Evolutionary conservation across 495 filamentous ascomycete genomes (phyloP).

Genomic region (Apiosordaria backusii): DNA sequence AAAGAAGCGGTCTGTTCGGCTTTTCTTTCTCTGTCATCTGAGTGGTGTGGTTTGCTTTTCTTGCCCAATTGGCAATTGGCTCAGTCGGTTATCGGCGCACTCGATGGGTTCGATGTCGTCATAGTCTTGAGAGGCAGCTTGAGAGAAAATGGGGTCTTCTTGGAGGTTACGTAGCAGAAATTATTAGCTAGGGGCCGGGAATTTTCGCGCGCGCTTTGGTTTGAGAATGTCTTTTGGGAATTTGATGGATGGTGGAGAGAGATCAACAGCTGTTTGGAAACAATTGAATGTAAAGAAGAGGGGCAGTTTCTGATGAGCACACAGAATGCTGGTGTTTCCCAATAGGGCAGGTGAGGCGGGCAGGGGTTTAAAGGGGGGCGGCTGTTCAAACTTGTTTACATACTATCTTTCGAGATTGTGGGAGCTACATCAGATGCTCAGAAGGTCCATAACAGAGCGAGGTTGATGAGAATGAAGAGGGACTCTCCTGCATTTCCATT

Average conservation of each 20-base stretch:
- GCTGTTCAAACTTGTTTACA: neutral
- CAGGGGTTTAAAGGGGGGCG: neutral
- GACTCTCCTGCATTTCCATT: neutral
- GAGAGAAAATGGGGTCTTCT: no score
- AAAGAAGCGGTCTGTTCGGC: neutral
- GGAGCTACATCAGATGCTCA: neutral
- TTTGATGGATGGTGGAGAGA: neutral
- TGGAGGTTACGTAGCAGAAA: no score
- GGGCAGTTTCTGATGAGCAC: neutral
- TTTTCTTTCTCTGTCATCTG: no score
- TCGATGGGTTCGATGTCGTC: neutral
- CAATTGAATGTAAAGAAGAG: neutral
- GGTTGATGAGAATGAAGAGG: no score
- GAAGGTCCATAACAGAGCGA: no score
- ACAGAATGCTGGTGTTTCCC: neutral
- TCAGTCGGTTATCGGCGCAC: neutral
- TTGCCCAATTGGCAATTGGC: neutral
- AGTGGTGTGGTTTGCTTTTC: no score
- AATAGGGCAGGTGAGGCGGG: neutral
- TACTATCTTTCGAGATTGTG: neutral
- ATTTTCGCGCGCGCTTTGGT: no score
- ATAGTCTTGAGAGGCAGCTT: neutral
- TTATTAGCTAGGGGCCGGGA: no score
- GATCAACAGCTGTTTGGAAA: neutral
- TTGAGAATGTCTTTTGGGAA: no score